Evolutionary conservation across 768 basidiomycete species (phyloP).

Genomic region (Peribolospora kevripleyi): DNA sequence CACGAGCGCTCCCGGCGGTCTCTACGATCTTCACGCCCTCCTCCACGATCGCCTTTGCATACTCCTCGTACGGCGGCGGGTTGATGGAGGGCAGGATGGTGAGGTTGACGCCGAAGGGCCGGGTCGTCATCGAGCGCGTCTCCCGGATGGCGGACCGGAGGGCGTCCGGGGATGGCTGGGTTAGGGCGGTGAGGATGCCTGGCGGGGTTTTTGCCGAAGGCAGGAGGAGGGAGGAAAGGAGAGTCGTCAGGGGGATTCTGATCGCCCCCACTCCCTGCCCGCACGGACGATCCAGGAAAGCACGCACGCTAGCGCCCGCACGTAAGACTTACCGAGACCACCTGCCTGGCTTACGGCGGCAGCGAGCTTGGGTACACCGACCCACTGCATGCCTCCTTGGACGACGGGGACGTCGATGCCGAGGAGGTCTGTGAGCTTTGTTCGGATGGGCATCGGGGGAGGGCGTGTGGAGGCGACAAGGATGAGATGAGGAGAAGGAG

Average conservation of each 20-base stretch:
- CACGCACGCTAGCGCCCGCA: neutral
- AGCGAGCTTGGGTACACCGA: slow-evolving; percentile 36
- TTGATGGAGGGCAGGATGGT: slow-evolving; percentile 62
- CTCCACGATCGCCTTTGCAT: slow-evolving; percentile 26
- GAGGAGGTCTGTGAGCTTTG: slow-evolving; percentile 13
- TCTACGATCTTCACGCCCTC: slow-evolving; percentile 69
- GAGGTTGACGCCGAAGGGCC: slow-evolving; percentile 31
- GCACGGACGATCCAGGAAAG: no score
- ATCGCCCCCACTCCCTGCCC: no score
- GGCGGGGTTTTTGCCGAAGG: neutral
- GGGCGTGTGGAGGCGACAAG: slow-evolving; percentile 1
- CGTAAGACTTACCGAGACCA: slow-evolving; percentile 4
- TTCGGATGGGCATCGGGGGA: slow-evolving; percentile 11
- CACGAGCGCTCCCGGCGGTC: slow-evolving; percentile 78
- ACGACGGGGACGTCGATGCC: slow-evolving; percentile 33
- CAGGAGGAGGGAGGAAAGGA: no score
- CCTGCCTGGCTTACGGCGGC: slow-evolving; percentile 14
- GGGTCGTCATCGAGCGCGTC: slow-evolving; percentile 31
- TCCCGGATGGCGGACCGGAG: slow-evolving; percentile 56
- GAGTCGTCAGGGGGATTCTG: no score
- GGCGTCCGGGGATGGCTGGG: slow-evolving; percentile 62
- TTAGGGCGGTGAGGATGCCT: slow-evolving; percentile 68
- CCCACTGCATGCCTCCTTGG: slow-evolving; percentile 54
- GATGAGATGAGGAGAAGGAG: neutral
- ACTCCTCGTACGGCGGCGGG: slow-evolving; percentile 72